phyloP scores from a whole-genome alignment of 2,329 filamentous ascomycete species.

The Phialemoniopsis sp. region DNA sequence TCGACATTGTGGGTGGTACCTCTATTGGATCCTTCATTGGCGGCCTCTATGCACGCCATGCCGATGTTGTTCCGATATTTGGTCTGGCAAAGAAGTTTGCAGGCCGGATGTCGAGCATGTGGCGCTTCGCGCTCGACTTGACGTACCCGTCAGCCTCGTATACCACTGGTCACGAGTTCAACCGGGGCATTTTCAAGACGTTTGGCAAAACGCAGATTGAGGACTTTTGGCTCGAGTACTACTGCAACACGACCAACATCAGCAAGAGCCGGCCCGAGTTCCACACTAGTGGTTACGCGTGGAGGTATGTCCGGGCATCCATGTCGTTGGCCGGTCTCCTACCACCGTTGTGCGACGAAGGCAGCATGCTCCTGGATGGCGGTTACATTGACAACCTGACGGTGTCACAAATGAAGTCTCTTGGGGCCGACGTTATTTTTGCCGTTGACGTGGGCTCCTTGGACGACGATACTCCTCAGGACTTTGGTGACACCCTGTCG shows the following conservation, averaged over 20 bases:
- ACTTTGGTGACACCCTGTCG: constrained; percentile 89
- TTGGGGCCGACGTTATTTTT: constrained; percentile 92
- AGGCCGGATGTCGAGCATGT: constrained; percentile 97
- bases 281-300: constrained; percentile 94
- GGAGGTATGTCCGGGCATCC: constrained; percentile 92
- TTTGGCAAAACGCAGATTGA: constrained; percentile 97
- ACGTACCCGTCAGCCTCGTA: constrained; percentile 97
- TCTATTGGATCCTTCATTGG: constrained; percentile 96
- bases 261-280: constrained; percentile 89
- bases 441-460: constrained; percentile 91
- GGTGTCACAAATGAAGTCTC: constrained; percentile 92
- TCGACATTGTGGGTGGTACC: constrained; percentile 92
- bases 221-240: constrained; percentile 98
- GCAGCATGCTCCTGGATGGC: constrained; percentile 92
- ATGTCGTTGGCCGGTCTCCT: constrained; percentile 94
- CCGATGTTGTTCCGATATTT: constrained; percentile 95
- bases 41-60: constrained; percentile 90
- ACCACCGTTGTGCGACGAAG: constrained; percentile 93
- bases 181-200: constrained; percentile 96
- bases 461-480: constrained; percentile 87
- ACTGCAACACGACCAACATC: constrained; percentile 99
- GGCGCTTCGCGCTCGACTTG: constrained; percentile 94
- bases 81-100: constrained; percentile 96
- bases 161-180: constrained; percentile 98
- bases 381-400: constrained; percentile 97